These are phyloP conservation scores for Colletotrichum gloeosporioides DNA, from an alignment of 2,329 filamentous ascomycete species.

Conservation along the genomic window DNA sequence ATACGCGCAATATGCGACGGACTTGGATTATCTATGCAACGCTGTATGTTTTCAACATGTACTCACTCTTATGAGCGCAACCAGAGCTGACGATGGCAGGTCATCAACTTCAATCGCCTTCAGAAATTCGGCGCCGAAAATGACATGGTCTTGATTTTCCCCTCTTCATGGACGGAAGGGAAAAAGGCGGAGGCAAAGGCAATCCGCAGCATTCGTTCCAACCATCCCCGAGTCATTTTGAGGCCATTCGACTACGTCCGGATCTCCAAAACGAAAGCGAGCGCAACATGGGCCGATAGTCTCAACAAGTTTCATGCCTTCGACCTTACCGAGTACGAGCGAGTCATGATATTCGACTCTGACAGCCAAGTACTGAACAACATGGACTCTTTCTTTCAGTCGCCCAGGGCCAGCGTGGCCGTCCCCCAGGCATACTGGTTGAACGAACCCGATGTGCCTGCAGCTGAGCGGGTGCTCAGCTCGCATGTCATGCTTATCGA, in stretches of 20 bases:
- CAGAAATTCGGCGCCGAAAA: slow-evolving; percentile 46
- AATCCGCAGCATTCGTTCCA: neutral
- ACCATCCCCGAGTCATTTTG: neutral
- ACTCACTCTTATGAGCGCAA: neutral
- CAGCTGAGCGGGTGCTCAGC: slow-evolving; percentile 43
- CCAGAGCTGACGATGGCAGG: neutral
- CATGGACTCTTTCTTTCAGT: slow-evolving; percentile 75
- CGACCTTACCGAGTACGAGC: slow-evolving; percentile 65
- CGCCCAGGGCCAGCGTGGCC: slow-evolving; percentile 65
- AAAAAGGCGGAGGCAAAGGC: neutral
- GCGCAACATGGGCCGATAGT: slow-evolving; percentile 64
- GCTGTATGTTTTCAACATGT: slow-evolving; percentile 27
- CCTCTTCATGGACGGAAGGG: slow-evolving; percentile 25
- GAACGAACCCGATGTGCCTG: slow-evolving; percentile 52
- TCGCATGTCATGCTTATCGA: slow-evolving; percentile 63
- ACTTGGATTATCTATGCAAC: slow-evolving; percentile 53
- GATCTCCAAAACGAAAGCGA: slow-evolving; percentile 11
- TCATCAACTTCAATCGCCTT: slow-evolving; percentile 55
- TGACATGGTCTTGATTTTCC: slow-evolving; percentile 53
- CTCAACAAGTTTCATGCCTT: slow-evolving; percentile 75
- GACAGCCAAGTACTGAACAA: slow-evolving; percentile 66
- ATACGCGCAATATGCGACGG: slow-evolving; percentile 56
- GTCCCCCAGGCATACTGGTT: slow-evolving; percentile 79
- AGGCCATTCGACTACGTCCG: slow-evolving; percentile 5
- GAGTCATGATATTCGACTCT: slow-evolving; percentile 60